phyloP scores from a whole-genome alignment of 2,329 filamentous ascomycete genomes.

The Chaetothyriales sp. region DNA sequence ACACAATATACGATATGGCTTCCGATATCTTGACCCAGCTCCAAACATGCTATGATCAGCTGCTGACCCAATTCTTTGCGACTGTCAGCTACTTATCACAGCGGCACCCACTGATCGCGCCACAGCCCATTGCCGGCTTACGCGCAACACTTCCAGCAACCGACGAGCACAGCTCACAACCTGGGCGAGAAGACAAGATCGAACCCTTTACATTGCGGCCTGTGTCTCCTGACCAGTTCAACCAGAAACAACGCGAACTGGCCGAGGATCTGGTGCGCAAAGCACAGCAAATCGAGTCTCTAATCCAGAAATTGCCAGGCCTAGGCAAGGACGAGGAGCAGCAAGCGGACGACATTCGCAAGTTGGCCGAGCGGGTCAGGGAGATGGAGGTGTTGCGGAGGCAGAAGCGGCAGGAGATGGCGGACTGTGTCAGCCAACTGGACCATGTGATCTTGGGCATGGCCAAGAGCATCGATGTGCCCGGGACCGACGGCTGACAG shows the following conservation, averaged over 20 bases:
- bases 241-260: constrained; percentile 30
- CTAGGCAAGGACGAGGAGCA: constrained; percentile 30
- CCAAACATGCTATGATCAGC: constrained; percentile 37
- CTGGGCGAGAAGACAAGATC: constrained; percentile 16
- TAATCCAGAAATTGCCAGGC: constrained; percentile 32
- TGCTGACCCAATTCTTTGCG: constrained; percentile 37
- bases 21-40: constrained; percentile 35
- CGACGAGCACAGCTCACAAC: constrained; percentile 8
- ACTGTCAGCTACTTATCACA: constrained; percentile 34
- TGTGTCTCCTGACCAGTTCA: constrained; percentile 28
- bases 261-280: constrained; percentile 36
- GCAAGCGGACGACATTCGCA: constrained; percentile 29
- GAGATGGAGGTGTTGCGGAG: constrained; percentile 29
- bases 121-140: constrained; percentile 18
- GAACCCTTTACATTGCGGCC: constrained; percentile 24
- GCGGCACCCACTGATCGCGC: constrained; percentile 29
- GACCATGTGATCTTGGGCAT: constrained; percentile 24
- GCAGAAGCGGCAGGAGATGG: constrained; percentile 29
- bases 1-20: constrained; percentile 12
- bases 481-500: neutral
- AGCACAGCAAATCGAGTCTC: constrained; percentile 36
- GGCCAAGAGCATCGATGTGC: constrained; percentile 12
- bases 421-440: constrained; percentile 24
- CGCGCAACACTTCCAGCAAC: constrained; percentile 8
- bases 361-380: constrained; percentile 30